These are phyloP conservation scores for Xylaria hypoxylon DNA, from an alignment of 2,329 filamentous ascomycete species.

Conservation along the genomic window DNA sequence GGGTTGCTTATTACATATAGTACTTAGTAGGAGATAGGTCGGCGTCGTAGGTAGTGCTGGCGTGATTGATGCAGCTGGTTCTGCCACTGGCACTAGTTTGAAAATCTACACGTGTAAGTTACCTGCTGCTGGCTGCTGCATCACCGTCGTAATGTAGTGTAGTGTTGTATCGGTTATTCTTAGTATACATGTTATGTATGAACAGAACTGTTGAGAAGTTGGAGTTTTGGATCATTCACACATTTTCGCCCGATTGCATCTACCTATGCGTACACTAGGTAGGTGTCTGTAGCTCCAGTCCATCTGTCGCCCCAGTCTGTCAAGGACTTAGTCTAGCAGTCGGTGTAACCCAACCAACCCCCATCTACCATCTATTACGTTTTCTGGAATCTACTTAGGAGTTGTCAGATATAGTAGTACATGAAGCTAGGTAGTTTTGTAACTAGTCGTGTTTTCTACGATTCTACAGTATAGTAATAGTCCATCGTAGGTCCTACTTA, in stretches of 20 bases:
- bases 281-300: no score
- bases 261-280: no score
- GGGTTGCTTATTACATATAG: conserved; percentile 14
- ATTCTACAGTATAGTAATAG: conserved; percentile 10
- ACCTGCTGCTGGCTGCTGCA: conserved; percentile 17
- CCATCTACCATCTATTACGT: neutral
- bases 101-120: conserved; percentile 11
- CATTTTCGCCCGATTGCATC: conserved; percentile 19
- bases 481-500: conserved; percentile 9
- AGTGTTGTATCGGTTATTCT: conserved; percentile 26
- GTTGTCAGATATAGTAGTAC: neutral
- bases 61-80: conserved; percentile 25
- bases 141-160: conserved; percentile 10
- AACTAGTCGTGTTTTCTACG: conserved; percentile 13
- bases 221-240: conserved; percentile 15
- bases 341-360: conserved; percentile 16
- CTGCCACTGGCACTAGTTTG: conserved; percentile 9
- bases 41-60: conserved; percentile 22
- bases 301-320: neutral
- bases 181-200: conserved; percentile 20
- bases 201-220: conserved; percentile 4
- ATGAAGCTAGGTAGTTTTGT: conserved; percentile 14
- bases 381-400: neutral
- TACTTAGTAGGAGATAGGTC: neutral
- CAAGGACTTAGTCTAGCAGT: neutral